Base-by-base conservation (phyloP, 2,329 filamentous ascomycete genomes). In the Epichloe typhina region DNA sequence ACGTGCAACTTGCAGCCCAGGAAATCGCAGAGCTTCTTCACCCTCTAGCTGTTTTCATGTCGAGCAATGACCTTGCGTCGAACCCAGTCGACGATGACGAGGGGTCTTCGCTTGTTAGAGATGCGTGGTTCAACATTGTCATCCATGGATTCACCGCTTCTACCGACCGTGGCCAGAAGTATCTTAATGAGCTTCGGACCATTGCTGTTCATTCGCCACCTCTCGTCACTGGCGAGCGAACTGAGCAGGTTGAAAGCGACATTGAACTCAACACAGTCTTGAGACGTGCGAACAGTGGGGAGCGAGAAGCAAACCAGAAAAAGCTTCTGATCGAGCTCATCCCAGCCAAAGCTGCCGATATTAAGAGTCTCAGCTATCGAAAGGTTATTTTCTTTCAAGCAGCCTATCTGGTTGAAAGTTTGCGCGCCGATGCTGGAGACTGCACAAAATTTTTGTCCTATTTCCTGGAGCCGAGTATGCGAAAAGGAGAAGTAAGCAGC, bases 121-220 rank as follows among this genome's bases (percentile, higher is more conserved):
- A 98, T 72, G 88, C 88, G 5, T 99, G 93, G 93, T 97, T 96
- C 70, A 99, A 98, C 61, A 88, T 97, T 55, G 87, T 90, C 21
- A 86, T 95, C 0, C 93, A 98, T 64, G 93, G 90, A 4, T 95
- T 97, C 63, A 84, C 83, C 9, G 75, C 84, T 11, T 77, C 78
- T 15, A 91, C 88, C 0, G 77, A 83, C 15, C 79, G 86, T 50
- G 86, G 84, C 17, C 84, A 83, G 62, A 79, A 80, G 57, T 81
- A 94, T 59, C 68, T 82, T 47, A 77, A 84, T 52, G 89, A 96
- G 62, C 74, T 99, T 19, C 82, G 86, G 23, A 74, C 87, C 37
- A 83, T 99, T 63, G 91, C 94, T 2, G 80, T 88, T 48, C 83
- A 95, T 66, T 95, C 90, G 12, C 83, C 86, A 31, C 86, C 93